Evolutionary conservation across 257 asterid species (phyloP), one percentile per base, ranked within the genome.

Genomic region (Fraxinus cuspidata): DNA sequence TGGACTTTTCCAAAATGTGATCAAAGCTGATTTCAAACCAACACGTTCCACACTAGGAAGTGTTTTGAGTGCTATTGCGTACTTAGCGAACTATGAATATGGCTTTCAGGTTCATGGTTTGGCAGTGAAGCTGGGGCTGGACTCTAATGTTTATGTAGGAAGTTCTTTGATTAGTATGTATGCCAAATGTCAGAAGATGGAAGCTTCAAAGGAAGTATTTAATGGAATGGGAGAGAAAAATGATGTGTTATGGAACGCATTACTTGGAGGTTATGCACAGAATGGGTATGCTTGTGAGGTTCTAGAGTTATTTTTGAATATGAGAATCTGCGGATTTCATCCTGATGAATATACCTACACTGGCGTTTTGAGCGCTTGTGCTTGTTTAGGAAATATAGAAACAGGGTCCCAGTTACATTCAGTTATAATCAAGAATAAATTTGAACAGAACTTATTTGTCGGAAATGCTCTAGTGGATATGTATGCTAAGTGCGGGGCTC

Each of bases 121-220:
- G 81, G 96, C 99, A 23, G 70, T 88, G 76, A 95, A 91, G 85
- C 89, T 32, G 80, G 99, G 98, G 60, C 90, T 93, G 29, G 85
- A 76, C 74, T 79, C 90, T n/a, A 95, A 92, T 72, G 89, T 95
- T 70, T 95, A 93, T 78, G 89, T 87, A 5, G 98, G 99, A 49
- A 91, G 98, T 84, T 91, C 99, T 74, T 89, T 95, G 74, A 81
- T 95, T 56, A 95, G 83, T 85, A 89, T 95, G 98, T 95, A 95
- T 76, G 91, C 96, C 77, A 93, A 93, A 80, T 93, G 99, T 74
- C 86, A 85, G 74, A 79, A 81, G 34, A 85, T 93, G 91, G 94
- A 83, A 77, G 86, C 89, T 74, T 97, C 99, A 77, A 82, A 79
- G 72, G 78, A 86, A 67, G 89, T 91, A 3, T 95, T 95, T 72